Base-by-base conservation (phyloP, 768 basidiomycete genomes). In the Suillus placidus region DNA sequence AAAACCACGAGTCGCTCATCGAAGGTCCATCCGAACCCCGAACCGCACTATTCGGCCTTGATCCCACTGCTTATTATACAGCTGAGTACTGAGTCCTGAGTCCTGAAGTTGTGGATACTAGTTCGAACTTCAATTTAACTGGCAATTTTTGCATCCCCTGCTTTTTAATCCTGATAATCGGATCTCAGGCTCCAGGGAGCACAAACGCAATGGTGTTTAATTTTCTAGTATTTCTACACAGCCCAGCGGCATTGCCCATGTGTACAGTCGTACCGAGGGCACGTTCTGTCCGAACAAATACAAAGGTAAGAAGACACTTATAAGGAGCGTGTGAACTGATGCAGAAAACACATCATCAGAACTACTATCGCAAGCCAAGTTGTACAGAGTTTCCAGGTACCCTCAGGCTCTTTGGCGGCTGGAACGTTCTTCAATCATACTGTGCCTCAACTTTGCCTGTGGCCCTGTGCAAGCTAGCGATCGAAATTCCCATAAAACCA, bases 31-130 rank as follows among this genome's bases (percentile, higher is more conserved):
- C n/a, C n/a, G n/a, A n/a, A n/a, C n/a, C n/a, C 93, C 93, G 70
- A 94, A 91, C 52, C 87, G 85, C 61, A 95, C 79, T 51, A 97
- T 89, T 71, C 86, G 91, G 63, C 87, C 87, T 72, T 94, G 90
- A 65, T 97, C 95, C 96, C 96, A 99, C 94, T 97, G 71, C 60
- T n/a, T n/a, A n/a, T n/a, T n/a, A n/a, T n/a, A n/a, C n/a, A n/a
- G n/a, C n/a, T n/a, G n/a, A n/a, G n/a, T n/a, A n/a, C n/a, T n/a
- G n/a, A n/a, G n/a, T n/a, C n/a, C 26, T 26, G 26, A 26, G 26
- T 26, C 1, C 26, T 26, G 26, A 26, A 26, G 26, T 26, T 26
- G 26, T 26, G 26, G 1, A 26, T 26, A 35, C 34, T 35, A 35
- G 4, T 9, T 35, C 4, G 4, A 35, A 35, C 34, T 35, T 4